Evolutionary conservation across 495 filamentous ascomycete genomes (phyloP).

Genomic region (Aspergillus ostianus): DNA sequence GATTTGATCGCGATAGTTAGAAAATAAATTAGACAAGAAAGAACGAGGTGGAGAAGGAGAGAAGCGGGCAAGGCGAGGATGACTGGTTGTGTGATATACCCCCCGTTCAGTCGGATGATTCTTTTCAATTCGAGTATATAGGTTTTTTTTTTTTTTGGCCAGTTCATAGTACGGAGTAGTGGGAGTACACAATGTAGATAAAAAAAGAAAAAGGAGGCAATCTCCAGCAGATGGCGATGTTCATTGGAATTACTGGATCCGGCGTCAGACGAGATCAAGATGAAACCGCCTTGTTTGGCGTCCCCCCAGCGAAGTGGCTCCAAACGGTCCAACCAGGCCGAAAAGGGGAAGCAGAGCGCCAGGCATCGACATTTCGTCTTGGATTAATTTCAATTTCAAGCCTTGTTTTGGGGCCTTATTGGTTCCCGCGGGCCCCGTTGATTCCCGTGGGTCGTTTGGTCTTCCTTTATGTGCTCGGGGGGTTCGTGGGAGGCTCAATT

Average conservation of each 20-base stretch:
- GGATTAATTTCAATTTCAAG: background rate
- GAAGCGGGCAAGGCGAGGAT: background rate
- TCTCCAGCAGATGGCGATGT: slow-evolving; percentile 16
- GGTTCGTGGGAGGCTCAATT: no score
- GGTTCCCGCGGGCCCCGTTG: no score
- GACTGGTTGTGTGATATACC: slow-evolving; percentile 4
- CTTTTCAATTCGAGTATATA: slow-evolving; percentile 6
- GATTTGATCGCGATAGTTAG: slow-evolving; percentile 64
- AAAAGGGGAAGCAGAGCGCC: no score
- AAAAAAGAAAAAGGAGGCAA: slow-evolving; percentile 5
- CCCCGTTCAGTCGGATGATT: background rate
- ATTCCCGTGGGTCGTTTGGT: no score
- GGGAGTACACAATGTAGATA: no score
- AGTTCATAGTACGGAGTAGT: background rate
- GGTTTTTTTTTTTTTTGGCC: background rate
- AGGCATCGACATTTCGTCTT: background rate
- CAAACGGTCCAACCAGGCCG: no score
- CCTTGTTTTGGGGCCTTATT: no score
- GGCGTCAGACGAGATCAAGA: background rate
- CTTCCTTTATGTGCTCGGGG: no score
- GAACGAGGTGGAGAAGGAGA: background rate
- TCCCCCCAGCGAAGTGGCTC: no score
- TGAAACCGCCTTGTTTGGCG: background rate
- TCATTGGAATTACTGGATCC: slow-evolving; percentile 20
- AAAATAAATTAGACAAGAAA: background rate